Percentiles rank a stretch among this genome's conserved stretches.
Conservation (phyloP, 306 rosid genomes). For the Purshia tridentata region DNA sequence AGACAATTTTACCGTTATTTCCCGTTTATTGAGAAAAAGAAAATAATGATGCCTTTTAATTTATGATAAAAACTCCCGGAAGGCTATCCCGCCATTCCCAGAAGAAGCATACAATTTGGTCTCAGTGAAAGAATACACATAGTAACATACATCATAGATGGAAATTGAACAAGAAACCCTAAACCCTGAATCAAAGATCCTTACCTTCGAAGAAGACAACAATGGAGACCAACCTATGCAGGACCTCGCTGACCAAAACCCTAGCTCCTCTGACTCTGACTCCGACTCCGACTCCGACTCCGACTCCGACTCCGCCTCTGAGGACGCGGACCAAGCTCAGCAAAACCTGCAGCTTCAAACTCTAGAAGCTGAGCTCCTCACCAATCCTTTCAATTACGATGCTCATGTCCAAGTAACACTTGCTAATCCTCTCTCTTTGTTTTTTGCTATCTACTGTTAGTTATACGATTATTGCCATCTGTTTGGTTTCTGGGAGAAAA, state of each 20-base stretch:
- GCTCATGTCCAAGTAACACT: constrained; percentile 53
- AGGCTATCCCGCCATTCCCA: not conserved
- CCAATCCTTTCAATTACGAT: constrained; percentile 73
- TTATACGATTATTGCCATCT: not conserved
- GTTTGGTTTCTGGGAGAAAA: constrained; percentile 5
- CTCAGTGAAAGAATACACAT: not conserved
- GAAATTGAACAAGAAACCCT: constrained; percentile 46
- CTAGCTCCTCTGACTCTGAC: constrained; percentile 21
- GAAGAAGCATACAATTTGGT: not conserved
- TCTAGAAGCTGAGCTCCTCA: constrained; percentile 55
- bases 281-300: constrained; percentile 21
- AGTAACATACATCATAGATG: not conserved
- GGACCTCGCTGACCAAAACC: constrained; percentile 29
- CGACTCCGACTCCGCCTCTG: constrained; percentile 41
- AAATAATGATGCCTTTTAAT: too few relatives aligned
- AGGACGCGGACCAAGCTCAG: constrained; percentile 52
- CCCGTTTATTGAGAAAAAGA: too few relatives aligned
- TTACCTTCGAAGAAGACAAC: constrained; percentile 13
- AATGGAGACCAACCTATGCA: constrained; percentile 36
- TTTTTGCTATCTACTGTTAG: not conserved
- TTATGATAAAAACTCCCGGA: too few relatives aligned
- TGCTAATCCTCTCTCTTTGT: not conserved
- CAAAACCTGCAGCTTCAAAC: constrained; percentile 59
- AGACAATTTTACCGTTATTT: too few relatives aligned
- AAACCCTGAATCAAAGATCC: constrained; percentile 5